A percentile compares a stretch with the other conserved stretches of the same genome.
Conservation (phyloP, 805 yeast genomes). For the Blastobotrys americana region DNA sequence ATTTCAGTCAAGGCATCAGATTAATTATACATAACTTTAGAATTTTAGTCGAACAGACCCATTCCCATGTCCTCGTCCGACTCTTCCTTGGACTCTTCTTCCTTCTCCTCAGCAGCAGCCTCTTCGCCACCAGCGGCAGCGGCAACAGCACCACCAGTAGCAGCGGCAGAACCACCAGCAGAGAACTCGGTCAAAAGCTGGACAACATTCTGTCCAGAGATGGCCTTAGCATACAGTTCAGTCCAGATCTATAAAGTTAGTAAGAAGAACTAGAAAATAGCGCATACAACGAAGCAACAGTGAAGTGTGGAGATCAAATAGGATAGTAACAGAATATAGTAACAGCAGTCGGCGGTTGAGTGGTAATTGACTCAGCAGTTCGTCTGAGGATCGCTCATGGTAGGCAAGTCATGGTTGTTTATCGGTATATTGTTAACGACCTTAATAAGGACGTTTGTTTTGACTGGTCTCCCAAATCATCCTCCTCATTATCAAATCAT, state of each 20-base stretch:
- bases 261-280: not conserved
- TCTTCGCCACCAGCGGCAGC: conserved; percentile 56
- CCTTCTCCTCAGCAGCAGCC: conserved; percentile 52
- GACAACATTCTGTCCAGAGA: conserved; percentile 76
- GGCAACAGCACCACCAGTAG: conserved; percentile 59
- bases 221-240: conserved; percentile 81
- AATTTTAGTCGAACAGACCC: conserved; percentile 84
- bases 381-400: too few relatives aligned
- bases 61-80: conserved; percentile 87
- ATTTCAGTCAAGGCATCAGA: too few relatives aligned
- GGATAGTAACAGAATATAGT: too few relatives aligned
- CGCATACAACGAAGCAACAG: not conserved
- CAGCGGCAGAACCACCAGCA: conserved; percentile 68
- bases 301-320: too few relatives aligned
- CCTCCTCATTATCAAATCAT: not conserved
- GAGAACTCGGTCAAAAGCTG: conserved; percentile 62
- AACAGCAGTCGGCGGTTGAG: too few relatives aligned
- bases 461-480: not conserved
- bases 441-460: too few relatives aligned
- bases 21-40: conserved; percentile 5
- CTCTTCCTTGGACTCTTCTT: conserved; percentile 50
- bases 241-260: conserved; percentile 55
- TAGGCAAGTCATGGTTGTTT: too few relatives aligned
- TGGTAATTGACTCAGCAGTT: too few relatives aligned
- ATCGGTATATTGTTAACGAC: too few relatives aligned